These are phyloP conservation scores for Setomelanomma holmii DNA, from an alignment of 2,329 filamentous ascomycete genomes.

Conservation along the genomic window DNA sequence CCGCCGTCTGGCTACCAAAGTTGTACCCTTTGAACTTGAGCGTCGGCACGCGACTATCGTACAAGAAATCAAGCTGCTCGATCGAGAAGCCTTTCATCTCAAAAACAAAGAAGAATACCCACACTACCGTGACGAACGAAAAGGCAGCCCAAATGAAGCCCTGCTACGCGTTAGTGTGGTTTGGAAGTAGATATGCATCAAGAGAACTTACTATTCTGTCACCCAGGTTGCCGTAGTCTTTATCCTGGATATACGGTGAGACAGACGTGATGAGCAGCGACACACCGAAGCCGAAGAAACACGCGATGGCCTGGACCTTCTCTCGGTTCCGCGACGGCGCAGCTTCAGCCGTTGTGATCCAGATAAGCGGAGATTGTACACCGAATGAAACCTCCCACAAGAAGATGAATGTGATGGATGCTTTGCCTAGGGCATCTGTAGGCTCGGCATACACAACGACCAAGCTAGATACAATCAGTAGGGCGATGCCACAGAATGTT, in stretches of 20 bases:
- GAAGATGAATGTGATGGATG: slow-evolving; percentile 15
- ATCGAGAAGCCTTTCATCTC: slow-evolving; percentile 17
- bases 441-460: slow-evolving; percentile 3
- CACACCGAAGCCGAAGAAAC: slow-evolving; percentile 33
- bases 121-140: slow-evolving; percentile 27
- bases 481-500: slow-evolving; percentile 4
- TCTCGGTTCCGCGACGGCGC: slow-evolving; percentile 35
- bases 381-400: slow-evolving; percentile 14
- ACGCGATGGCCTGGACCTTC: slow-evolving; percentile 35
- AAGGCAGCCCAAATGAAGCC: slow-evolving; percentile 31
- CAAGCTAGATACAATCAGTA: slow-evolving; percentile 9
- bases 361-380: slow-evolving; percentile 22
- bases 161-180: not conserved
- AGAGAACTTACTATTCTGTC: slow-evolving; percentile 15
- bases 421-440: slow-evolving; percentile 1
- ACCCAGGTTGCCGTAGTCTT: slow-evolving; percentile 31
- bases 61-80: slow-evolving; percentile 16
- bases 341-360: slow-evolving; percentile 40
- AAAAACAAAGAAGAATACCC: slow-evolving; percentile 34
- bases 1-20: not conserved
- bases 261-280: slow-evolving; percentile 37
- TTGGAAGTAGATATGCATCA: not conserved
- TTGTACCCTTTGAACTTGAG: slow-evolving; percentile 9
- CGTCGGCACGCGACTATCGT: slow-evolving; percentile 9
- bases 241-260: slow-evolving; percentile 39